phyloP scores from a whole-genome alignment of 169 alveolate genomes.

The Eimeria necatrix region DNA sequence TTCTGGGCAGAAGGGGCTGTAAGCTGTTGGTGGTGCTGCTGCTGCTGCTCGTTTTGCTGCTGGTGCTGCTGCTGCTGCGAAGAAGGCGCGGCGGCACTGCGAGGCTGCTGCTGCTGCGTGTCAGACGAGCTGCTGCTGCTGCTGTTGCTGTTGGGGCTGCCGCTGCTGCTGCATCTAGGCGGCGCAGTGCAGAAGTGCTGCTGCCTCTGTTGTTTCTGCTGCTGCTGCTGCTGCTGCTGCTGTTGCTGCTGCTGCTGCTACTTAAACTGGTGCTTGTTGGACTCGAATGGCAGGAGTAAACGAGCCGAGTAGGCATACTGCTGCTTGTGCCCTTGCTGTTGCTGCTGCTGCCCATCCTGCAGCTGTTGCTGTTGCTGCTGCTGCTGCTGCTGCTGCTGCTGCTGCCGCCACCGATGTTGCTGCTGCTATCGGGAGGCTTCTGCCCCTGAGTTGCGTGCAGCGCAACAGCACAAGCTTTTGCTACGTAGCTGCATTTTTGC shows the following conservation, averaged over 20 bases:
- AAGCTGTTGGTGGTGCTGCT: not conserved
- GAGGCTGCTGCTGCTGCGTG: slow-evolving; percentile 45
- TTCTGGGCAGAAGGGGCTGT: not conserved
- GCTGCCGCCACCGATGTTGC: too few species aligned
- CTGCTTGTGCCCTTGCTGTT: not conserved
- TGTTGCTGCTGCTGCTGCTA: not conserved
- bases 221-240: slow-evolving; percentile 47
- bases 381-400: slow-evolving; percentile 47
- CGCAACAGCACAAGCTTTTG: not conserved
- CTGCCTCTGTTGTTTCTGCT: too few species aligned
- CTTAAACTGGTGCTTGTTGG: too few species aligned
- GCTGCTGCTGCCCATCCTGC: not conserved
- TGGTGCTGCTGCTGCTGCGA: slow-evolving; percentile 25
- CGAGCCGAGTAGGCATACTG: too few species aligned
- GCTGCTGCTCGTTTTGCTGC: not conserved
- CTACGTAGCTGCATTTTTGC: not conserved
- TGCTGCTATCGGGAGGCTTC: too few species aligned
- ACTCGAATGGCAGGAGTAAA: too few species aligned
- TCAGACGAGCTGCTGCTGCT: slow-evolving; percentile 8
- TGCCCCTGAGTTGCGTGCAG: not conserved
- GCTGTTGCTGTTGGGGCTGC: not conserved
- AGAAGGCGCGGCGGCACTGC: not conserved
- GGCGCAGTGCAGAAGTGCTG: slow-evolving; percentile 21
- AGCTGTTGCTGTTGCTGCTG: slow-evolving; percentile 24
- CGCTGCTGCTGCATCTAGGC: not conserved